phyloP scores from a whole-genome alignment of 805 yeast genomes.

The Starmerella potacharoeniae region DNA sequence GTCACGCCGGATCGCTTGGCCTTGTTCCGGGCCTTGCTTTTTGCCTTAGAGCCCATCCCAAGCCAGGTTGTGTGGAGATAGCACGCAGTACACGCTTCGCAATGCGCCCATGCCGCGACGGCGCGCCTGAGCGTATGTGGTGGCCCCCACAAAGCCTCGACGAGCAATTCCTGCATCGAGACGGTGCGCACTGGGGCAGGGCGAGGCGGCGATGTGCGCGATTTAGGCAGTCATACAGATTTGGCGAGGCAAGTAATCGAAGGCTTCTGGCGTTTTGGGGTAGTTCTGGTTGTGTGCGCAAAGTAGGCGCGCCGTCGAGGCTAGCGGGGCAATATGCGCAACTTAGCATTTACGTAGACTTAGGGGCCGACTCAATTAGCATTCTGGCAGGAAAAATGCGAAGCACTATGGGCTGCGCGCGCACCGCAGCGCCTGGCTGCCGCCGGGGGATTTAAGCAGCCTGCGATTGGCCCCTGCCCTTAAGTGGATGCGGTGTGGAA shows the following conservation, averaged over 20 bases:
- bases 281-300: too few species aligned
- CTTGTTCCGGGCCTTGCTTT: conserved; percentile 8
- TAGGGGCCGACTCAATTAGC: too few species aligned
- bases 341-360: too few species aligned
- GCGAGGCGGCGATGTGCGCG: neutral
- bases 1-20: conserved; percentile 1
- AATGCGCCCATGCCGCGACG: neutral
- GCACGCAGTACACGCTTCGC: neutral
- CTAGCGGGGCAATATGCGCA: too few species aligned
- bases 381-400: too few species aligned
- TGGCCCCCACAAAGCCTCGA: conserved; percentile 1
- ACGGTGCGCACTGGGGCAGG: too few species aligned
- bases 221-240: neutral
- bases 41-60: conserved; percentile 3
- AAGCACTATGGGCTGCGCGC: too few species aligned
- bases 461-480: conserved; percentile 5
- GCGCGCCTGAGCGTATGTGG: neutral
- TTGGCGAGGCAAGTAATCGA: too few species aligned
- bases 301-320: too few species aligned
- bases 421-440: too few species aligned
- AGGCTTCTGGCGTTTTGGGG: too few species aligned
- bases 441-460: neutral
- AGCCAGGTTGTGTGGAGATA: conserved; percentile 1
- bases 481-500: neutral
- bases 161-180: neutral